Evolutionary conservation across 2,329 filamentous ascomycete genomes (phyloP).

Genomic region (Sordariomycetes sp.): DNA sequence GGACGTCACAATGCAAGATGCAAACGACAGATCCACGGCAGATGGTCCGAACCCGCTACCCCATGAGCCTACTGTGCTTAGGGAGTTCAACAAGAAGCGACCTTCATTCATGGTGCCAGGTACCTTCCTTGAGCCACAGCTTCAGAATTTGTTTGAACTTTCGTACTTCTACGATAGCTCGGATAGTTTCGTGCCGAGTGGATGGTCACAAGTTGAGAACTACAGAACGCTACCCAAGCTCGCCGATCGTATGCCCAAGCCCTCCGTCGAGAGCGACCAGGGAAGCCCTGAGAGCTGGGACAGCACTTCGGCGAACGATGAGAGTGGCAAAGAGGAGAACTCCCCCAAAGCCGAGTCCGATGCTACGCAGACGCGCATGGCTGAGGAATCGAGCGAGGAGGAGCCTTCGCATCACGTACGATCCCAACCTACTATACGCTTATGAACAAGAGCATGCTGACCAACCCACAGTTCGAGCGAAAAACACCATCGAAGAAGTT

Average conservation of each 20-base stretch:
- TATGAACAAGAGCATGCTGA: conserved; percentile 2
- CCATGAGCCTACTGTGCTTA: conserved; percentile 22
- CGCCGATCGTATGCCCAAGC: conserved; percentile 33
- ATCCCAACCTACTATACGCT: not conserved
- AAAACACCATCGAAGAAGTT: conserved; percentile 18
- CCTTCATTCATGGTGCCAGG: conserved; percentile 44
- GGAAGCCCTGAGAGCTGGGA: conserved; percentile 36
- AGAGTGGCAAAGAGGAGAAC: conserved; percentile 43
- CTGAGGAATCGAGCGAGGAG: conserved; percentile 49
- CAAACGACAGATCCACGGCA: conserved; percentile 21
- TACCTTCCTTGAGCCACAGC: conserved; percentile 49
- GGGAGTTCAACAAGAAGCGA: conserved; percentile 37
- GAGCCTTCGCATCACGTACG: conserved; percentile 20
- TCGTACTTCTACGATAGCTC: conserved; percentile 50
- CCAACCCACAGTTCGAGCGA: conserved; percentile 8
- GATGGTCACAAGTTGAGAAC: conserved; percentile 53
- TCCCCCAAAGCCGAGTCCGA: conserved; percentile 12
- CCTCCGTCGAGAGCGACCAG: conserved; percentile 31
- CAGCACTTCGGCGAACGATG: conserved; percentile 39
- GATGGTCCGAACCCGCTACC: conserved; percentile 6
- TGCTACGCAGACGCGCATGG: conserved; percentile 41
- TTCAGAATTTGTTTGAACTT: conserved; percentile 70
- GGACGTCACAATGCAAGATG: conserved; percentile 76
- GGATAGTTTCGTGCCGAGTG: conserved; percentile 56
- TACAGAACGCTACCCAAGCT: conserved; percentile 47